Conservation (phyloP, 2,329 filamentous ascomycete genomes). For the Paracamarosporium sp. region DNA sequence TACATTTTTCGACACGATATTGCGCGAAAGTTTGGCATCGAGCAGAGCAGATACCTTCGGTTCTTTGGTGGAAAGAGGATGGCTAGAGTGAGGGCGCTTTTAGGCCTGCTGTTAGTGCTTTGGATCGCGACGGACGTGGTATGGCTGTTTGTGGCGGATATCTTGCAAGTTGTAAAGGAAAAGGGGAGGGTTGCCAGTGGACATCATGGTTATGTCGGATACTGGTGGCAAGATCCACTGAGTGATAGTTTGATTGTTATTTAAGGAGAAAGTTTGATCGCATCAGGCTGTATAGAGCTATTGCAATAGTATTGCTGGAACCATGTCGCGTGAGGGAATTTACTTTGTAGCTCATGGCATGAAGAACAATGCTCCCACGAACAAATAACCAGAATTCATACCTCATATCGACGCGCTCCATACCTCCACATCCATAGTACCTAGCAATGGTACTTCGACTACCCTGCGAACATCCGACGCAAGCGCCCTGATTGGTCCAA, state of each 20-base stretch:
- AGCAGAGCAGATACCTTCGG: background rate
- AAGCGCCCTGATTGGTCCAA: too few species aligned
- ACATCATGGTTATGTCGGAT: background rate
- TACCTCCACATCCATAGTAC: too few species aligned
- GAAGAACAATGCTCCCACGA: too few species aligned
- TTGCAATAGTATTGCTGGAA: too few species aligned
- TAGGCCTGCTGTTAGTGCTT: conserved; percentile 7
- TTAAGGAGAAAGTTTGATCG: conserved; percentile 3
- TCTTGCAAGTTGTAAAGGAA: conserved; percentile 13
- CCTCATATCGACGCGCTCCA: too few species aligned
- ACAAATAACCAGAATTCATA: too few species aligned
- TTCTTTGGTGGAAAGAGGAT: conserved; percentile 3
- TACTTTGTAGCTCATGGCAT: too few species aligned
- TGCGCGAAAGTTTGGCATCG: conserved; percentile 9
- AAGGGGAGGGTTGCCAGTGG: background rate
- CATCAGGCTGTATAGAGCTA: too few species aligned
- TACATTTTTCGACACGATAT: conserved; percentile 21
- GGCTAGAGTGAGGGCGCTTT: conserved; percentile 13
- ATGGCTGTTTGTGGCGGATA: conserved; percentile 17
- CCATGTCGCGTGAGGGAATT: too few species aligned
- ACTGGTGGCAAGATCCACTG: conserved; percentile 23
- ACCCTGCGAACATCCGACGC: too few species aligned
- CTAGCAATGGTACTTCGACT: too few species aligned
- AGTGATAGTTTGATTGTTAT: conserved; percentile 20
- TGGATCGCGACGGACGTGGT: conserved; percentile 18